Base-by-base conservation (phyloP, 2,329 filamentous ascomycete species). In the Aspergillus glaucus region DNA sequence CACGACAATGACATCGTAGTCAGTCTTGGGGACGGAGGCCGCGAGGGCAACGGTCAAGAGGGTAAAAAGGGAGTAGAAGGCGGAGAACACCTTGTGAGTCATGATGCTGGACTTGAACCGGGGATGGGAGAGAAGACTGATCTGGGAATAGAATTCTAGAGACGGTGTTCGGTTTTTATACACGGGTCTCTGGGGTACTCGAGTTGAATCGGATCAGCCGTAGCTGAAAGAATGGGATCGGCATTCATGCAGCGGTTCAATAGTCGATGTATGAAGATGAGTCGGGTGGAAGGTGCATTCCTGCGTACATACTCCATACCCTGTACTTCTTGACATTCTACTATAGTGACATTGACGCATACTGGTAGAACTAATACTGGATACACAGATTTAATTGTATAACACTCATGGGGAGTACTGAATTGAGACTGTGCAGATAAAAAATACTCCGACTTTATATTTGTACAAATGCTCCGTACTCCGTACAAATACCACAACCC, bases 1-100 rank as follows among this genome's bases (percentile, higher is more conserved):
- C 4, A 83, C 67, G 34, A 83, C 67, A 39, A 83, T 72, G 49
- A 75, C 79, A 65, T 83, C 80, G 56, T 77, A 81, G 50, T 67
- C 62, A 3, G 61, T 64, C 22, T 59, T 47, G 6, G 63, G 62
- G 12, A 65, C 48, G 6, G 56, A 48, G 9, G 55, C 54, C 2
- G 62, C 60, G 4, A 57, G 46, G 4, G 50, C 55, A 15, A 59
- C 44, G 8, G 55, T 52, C 19, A 58, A 19, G 17, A 59, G 49
- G 8, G 61, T 55, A 39, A 67, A 48, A 30, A 60, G 48, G 4
- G 54, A 48, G n/a, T 56, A 63, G 26, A 64, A 36, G 15, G 61
- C 43, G 21, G 46, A 45, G 12, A 57, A 46, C 42, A 40, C 14
- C 15, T 49, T 60, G 45, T 50, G 51, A 45, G 50, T 44, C 55